These are phyloP conservation scores for Medicago arabica DNA, from an alignment of 306 rosid genomes.

Conservation along the genomic window DNA sequence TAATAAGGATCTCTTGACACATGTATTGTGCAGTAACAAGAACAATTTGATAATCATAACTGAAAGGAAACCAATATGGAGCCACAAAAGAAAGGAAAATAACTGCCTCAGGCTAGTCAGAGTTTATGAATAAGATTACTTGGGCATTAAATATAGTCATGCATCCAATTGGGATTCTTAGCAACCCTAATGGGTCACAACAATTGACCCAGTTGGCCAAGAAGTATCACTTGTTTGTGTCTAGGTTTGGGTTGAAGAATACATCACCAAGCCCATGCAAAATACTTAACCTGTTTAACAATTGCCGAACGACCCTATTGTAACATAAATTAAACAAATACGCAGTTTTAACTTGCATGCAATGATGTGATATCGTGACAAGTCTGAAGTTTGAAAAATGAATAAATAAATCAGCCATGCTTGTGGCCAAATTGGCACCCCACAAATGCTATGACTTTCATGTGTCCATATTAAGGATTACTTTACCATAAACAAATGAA, in stretches of 20 bases:
- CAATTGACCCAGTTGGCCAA: background rate
- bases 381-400: constrained; percentile 3
- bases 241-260: background rate
- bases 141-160: background rate
- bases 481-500: constrained; percentile 12
- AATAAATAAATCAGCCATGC: constrained; percentile 22
- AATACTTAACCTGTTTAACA: background rate
- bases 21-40: background rate
- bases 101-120: background rate
- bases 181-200: background rate
- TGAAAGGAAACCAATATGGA: background rate
- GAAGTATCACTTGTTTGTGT: background rate
- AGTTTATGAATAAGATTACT: background rate
- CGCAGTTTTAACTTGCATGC: constrained; percentile 34
- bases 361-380: background rate
- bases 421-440: constrained; percentile 24
- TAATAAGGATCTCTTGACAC: background rate
- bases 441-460: background rate
- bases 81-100: background rate
- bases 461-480: constrained; percentile 19
- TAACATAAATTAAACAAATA: constrained; percentile 11
- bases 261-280: constrained; percentile 3
- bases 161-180: background rate
- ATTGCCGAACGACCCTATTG: background rate
- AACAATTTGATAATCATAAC: background rate